A percentile compares a stretch with the other conserved stretches of the same genome.
These are phyloP conservation scores for Aspergillus sergii DNA, from an alignment of 2,329 filamentous ascomycete genomes.

Conservation along the genomic window DNA sequence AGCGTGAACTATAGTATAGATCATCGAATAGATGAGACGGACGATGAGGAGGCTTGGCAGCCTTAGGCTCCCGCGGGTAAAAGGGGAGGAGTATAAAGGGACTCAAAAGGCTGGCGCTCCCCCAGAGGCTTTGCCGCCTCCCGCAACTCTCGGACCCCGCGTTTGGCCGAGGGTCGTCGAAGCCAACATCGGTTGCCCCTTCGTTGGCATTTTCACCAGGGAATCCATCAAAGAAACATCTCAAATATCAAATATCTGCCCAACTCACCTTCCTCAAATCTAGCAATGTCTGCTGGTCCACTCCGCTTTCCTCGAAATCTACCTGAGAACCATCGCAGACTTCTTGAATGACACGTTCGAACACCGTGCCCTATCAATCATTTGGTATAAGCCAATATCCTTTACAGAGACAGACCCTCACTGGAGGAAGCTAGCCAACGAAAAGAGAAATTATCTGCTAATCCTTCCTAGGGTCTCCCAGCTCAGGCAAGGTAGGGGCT, in stretches of 20 bases:
- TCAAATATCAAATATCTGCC: background rate
- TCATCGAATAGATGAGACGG: background rate
- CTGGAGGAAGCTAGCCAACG: constrained; percentile 5
- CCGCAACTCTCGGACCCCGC: constrained; percentile 39
- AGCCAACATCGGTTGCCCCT: constrained; percentile 26
- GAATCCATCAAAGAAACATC: background rate
- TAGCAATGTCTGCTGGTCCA: constrained; percentile 82
- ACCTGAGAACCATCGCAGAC: constrained; percentile 89
- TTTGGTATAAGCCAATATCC: constrained; percentile 31
- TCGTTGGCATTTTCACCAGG: background rate
- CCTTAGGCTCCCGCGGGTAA: constrained; percentile 29
- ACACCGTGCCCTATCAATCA: constrained; percentile 68
- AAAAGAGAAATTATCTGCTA: constrained; percentile 21
- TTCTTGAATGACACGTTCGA: constrained; percentile 87
- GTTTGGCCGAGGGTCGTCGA: constrained; percentile 26
- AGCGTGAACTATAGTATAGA: constrained; percentile 2
- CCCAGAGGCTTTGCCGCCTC: constrained; percentile 36
- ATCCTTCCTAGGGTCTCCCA: constrained; percentile 10
- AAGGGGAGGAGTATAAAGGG: constrained; percentile 43
- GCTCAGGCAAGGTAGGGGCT: constrained; percentile 19
- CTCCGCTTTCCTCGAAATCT: constrained; percentile 95
- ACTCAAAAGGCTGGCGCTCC: constrained; percentile 41
- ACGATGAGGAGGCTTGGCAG: constrained; percentile 22
- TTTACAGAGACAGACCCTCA: constrained; percentile 5
- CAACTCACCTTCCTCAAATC: constrained; percentile 81